phyloP scores from a whole-genome alignment of 169 alveolate genomes.

The Plasmodium sp. region DNA sequence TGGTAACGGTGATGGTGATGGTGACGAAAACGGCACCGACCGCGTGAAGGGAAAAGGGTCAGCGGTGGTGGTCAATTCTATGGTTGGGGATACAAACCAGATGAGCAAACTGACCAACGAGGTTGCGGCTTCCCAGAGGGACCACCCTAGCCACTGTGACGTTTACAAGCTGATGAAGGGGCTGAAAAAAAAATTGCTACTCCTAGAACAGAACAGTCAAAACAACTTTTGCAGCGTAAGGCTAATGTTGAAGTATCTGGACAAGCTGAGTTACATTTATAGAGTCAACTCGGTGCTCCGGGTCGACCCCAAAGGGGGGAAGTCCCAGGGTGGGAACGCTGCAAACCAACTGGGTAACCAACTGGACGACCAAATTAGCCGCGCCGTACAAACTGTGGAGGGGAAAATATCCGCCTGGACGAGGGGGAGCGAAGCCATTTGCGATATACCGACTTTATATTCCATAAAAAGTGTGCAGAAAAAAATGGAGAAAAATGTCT shows the following conservation, averaged over 20 bases:
- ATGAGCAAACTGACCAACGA: background rate
- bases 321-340: background rate
- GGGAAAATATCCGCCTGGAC: background rate
- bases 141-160: background rate
- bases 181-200: background rate
- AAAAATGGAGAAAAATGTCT: background rate
- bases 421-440: background rate
- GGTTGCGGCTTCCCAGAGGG: background rate
- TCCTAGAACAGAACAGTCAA: background rate
- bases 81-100: background rate
- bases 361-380: background rate
- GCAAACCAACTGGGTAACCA: background rate
- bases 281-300: background rate
- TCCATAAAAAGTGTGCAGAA: background rate
- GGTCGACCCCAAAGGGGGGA: background rate
- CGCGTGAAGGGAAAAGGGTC: background rate
- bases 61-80: background rate
- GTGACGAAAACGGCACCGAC: background rate
- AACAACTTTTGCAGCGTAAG: background rate
- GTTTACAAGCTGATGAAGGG: constrained; percentile 2
- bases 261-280: constrained; percentile 31
- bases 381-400: background rate
- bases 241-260: constrained; percentile 6
- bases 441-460: background rate
- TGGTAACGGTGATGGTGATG: background rate